These are phyloP conservation scores for Pseudotsuga menziesii DNA, from an alignment of 75 land plant species.

Conservation along the genomic window DNA sequence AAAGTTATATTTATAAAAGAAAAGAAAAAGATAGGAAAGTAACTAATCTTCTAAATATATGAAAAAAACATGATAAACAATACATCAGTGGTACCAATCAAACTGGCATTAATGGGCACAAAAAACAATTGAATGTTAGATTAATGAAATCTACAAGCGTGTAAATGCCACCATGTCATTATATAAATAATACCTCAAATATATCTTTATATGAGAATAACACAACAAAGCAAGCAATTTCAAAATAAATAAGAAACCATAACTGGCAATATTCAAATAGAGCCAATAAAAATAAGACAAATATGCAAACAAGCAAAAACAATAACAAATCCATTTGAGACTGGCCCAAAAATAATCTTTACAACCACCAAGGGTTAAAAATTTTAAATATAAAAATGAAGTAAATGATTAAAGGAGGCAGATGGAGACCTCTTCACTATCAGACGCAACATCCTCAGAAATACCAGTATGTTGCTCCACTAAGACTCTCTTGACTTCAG, in stretches of 20 bases:
- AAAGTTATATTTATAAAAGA: too few relatives aligned
- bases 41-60: too few relatives aligned
- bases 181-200: too few relatives aligned
- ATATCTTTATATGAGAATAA: background rate
- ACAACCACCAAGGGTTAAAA: background rate
- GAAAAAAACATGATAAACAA: too few relatives aligned
- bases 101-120: too few relatives aligned
- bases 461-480: conserved; percentile 38
- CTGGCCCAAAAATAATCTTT: background rate
- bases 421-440: conserved; percentile 74
- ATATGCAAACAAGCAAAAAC: background rate
- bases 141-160: too few relatives aligned
- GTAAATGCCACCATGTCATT: too few relatives aligned
- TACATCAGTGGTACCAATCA: too few relatives aligned
- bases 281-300: background rate
- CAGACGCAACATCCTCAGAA: conserved; percentile 56
- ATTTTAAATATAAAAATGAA: background rate
- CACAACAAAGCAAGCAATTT: background rate
- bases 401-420: background rate
- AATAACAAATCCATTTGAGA: background rate
- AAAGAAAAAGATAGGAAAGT: too few relatives aligned
- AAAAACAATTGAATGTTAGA: too few relatives aligned
- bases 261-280: background rate
- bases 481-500: conserved; percentile 40
- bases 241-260: background rate